Base-by-base conservation (phyloP, 495 filamentous ascomycete genomes). In the Annulohypoxylon bovei region DNA sequence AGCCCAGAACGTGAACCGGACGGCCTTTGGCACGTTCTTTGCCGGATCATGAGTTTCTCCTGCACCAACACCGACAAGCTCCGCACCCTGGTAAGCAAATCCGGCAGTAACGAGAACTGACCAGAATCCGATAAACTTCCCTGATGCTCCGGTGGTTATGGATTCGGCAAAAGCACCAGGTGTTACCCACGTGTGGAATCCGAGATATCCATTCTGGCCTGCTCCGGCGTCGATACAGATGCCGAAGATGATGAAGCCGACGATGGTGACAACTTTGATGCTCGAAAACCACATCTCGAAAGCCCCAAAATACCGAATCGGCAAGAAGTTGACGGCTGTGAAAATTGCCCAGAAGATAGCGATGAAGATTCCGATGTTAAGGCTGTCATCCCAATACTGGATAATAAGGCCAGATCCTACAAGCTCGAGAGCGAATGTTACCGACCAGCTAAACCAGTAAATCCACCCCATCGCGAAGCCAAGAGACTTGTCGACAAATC, bases 401-500 rank as follows among this genome's bases (percentile, higher is more conserved):
- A 94, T 91, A 62, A 94, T 89, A 56, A 93, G 75, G 6, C 90
- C 86, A 1, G 92, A 90, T 2, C 91, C 91, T 2, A 89, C 89
- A 16, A 94, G 86, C 68, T 93, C 91, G n/a, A 92, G 82, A 30
- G 89, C 91, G 65, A 90, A 89, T 0, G 90, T 93, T 37, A 89
- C 88, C 18, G 83, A 77, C 80, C 75, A 71, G 44, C 76, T 81
- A 49, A 83, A 83, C 83, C 81, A 85, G 63, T 85, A 85, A 53
- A 82, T 76, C 91, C 91, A 94, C 27, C 91, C 91, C 76, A 94
- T 89, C 18, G 91, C 87, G 73, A 94, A 94, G 37, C 92, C 91
- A 69, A 95, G 77, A 65, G 90, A 89, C 33, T 87, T 85, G 69
- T 93, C 90, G 62, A 91, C 85, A 60, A 92, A 90, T 44, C 91